Percentiles rank a stretch among this genome's conserved stretches.
Conservation (phyloP, 176 grass and related monocot genomes). For the Lolium perenne region DNA sequence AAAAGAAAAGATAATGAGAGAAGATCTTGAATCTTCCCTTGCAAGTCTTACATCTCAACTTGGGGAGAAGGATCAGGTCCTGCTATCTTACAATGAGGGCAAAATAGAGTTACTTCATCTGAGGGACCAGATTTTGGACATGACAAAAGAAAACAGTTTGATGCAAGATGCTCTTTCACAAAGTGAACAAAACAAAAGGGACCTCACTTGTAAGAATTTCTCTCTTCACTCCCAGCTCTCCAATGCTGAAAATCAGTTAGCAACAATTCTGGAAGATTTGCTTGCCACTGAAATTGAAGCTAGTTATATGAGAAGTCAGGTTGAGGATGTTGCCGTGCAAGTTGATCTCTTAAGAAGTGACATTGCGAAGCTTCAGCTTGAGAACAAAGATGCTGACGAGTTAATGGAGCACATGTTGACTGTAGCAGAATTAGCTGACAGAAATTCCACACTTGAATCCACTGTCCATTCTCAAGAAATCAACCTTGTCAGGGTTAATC, state of each 20-base stretch:
- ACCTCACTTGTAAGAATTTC: slow-evolving; percentile 50
- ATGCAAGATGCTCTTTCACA: slow-evolving; percentile 67
- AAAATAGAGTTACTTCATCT: slow-evolving; percentile 66
- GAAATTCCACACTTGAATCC: slow-evolving; percentile 58
- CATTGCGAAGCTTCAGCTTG: slow-evolving; percentile 54
- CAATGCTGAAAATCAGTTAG: slow-evolving; percentile 64
- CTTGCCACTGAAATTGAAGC: slow-evolving; percentile 75
- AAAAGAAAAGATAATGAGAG: slow-evolving; percentile 61
- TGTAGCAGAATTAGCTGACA: slow-evolving; percentile 57
- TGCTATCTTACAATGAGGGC: slow-evolving; percentile 74
- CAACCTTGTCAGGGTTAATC: slow-evolving; percentile 32
- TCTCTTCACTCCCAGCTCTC: slow-evolving; percentile 50
- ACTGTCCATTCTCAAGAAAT: slow-evolving; percentile 55
- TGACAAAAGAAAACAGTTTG: slow-evolving; percentile 67
- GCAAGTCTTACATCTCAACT: slow-evolving; percentile 69
- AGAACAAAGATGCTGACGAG: slow-evolving; percentile 46
- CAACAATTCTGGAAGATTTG: slow-evolving; percentile 55
- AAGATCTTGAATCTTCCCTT: slow-evolving; percentile 71
- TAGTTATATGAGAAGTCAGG: slow-evolving; percentile 67
- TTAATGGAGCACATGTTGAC: slow-evolving; percentile 42
- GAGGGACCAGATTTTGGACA: slow-evolving; percentile 52
- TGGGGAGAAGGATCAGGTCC: slow-evolving; percentile 66
- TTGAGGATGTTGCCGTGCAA: slow-evolving; percentile 52
- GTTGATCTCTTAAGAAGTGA: slow-evolving; percentile 60
- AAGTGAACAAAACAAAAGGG: slow-evolving; percentile 70